Evolutionary conservation across 345 rosid genomes (phyloP), one percentile per base, ranked within the genome.

Genomic region (Nasturtium officinale): DNA sequence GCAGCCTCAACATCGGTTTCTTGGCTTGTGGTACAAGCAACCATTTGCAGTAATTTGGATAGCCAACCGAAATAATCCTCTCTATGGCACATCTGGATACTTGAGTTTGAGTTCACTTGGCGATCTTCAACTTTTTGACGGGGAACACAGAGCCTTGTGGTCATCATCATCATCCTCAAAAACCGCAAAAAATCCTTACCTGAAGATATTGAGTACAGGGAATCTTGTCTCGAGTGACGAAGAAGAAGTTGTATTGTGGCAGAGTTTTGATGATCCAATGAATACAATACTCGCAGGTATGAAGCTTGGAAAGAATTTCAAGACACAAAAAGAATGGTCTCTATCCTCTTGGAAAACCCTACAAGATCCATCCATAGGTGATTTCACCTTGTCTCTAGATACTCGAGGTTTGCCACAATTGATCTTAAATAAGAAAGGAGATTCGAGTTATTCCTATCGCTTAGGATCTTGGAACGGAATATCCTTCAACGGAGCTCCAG

Each of bases 391-490:
- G 80, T 80, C 83, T 75, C 15, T 92, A 35, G 77, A 90, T n/a
- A 81, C 67, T 59, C 56, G 69, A 20, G 96, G 98, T n/a, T 83
- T 78, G 70, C 96, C 96, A 0, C 96, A 92, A 29, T 5, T 67
- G 5, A 87, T 86, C 67, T 59, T 92, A 51, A 62, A 38, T 76
- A 75, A 70, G 40, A 70, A 16, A 33, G 74, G 67, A 25, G 57
- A 80, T 10, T 67, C 73, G 5, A 13, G 7, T 8, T 80, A 64
- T 48, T 12, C 56, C 0, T 80, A 60, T 11, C 68, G 92, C 6
- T 80, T 87, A 25, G 98, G 98, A 16, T 81, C 95, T 0, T 92
- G 95, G 95, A 85, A 90, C 66, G 96, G 96, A n/a, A 48, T 59
- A 25, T 60, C 75, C 48, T 48, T 71, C 51, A 71, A 59, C 4